These are phyloP conservation scores for Quercus mongolica DNA, from an alignment of 306 rosid species.

Conservation along the genomic window DNA sequence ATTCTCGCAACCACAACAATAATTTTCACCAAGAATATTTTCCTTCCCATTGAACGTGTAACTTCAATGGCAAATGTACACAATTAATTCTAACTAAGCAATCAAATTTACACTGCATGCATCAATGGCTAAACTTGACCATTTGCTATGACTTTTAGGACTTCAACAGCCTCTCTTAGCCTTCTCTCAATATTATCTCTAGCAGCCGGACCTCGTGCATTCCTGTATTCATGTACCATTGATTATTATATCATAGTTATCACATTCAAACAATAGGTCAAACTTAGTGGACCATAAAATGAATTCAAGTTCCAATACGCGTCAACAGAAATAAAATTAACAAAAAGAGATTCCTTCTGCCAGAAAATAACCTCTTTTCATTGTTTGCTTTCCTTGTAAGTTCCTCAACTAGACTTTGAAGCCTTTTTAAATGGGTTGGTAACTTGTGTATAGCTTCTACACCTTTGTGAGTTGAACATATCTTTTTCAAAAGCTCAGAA, in stretches of 20 bases:
- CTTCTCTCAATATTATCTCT: constrained; percentile 62
- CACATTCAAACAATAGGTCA: not conserved
- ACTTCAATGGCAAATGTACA: not conserved
- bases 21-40: not conserved
- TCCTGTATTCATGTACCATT: constrained; percentile 41
- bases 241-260: not conserved
- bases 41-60: constrained; percentile 5
- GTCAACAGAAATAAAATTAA: not conserved
- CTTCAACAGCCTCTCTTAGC: constrained; percentile 64
- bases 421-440: constrained; percentile 64
- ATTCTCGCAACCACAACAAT: not conserved
- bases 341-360: not conserved
- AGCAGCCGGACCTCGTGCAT: constrained; percentile 31
- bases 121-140: not conserved
- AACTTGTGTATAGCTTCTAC: constrained; percentile 49
- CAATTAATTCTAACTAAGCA: not conserved
- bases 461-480: constrained; percentile 54
- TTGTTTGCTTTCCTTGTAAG: constrained; percentile 46
- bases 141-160: constrained; percentile 45
- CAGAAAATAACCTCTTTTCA: constrained; percentile 58
- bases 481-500: constrained; percentile 69
- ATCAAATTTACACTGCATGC: not conserved
- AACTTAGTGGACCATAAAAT: not conserved
- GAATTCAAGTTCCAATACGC: not conserved
- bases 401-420: constrained; percentile 68